phyloP scores from a whole-genome alignment of 352 stramenopile genomes.

The Phytopythium mirpurense region DNA sequence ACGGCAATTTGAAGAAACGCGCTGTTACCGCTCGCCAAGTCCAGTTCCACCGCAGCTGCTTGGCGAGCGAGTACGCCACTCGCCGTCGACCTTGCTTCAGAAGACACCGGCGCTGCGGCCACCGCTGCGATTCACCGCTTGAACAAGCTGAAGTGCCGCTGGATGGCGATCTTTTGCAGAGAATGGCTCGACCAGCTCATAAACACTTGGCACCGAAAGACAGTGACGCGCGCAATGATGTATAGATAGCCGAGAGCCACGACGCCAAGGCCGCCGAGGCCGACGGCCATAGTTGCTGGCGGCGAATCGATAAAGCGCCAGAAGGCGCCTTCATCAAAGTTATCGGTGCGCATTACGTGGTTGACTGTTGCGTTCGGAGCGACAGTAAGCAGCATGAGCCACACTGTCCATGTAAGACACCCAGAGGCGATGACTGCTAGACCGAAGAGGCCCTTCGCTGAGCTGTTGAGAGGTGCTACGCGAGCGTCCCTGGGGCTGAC shows the following conservation, averaged over 20 bases:
- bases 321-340: neutral
- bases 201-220: neutral
- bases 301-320: constrained; percentile 8
- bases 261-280: neutral
- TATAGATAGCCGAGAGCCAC: constrained; percentile 1
- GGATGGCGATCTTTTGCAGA: neutral
- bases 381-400: neutral
- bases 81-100: neutral
- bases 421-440: neutral
- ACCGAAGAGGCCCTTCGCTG: too few relatives aligned
- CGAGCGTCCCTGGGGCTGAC: too few relatives aligned
- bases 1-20: neutral
- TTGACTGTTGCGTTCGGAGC: neutral
- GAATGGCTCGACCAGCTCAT: neutral
- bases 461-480: too few relatives aligned
- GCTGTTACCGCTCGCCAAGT: neutral
- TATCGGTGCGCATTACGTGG: neutral
- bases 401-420: constrained; percentile 2
- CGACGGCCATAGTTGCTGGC: neutral
- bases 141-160: neutral
- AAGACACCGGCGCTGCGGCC: neutral
- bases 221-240: constrained; percentile 1
- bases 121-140: neutral
- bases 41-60: neutral
- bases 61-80: neutral